A percentile compares a stretch with the other conserved stretches of the same genome.
These are phyloP conservation scores for Apocynum venetum DNA, from an alignment of 257 asterid species.

Conservation along the genomic window DNA sequence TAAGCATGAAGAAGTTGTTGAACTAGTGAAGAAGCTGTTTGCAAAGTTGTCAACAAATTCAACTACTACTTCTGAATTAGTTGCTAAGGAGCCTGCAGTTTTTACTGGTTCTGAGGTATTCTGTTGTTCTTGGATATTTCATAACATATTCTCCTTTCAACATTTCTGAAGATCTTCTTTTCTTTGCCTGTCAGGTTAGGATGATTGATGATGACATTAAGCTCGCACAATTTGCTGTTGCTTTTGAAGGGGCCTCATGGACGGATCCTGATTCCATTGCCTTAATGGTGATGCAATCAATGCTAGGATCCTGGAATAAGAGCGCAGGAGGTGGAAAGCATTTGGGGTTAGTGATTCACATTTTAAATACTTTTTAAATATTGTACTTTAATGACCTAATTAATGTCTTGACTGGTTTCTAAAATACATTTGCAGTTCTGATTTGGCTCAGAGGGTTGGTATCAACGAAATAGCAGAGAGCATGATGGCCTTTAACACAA, in stretches of 20 bases:
- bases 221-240: slow-evolving; percentile 78
- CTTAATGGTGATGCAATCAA: slow-evolving; percentile 78
- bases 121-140: slow-evolving; percentile 17
- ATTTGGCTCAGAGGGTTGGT: slow-evolving; percentile 65
- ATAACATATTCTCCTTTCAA: slow-evolving; percentile 10
- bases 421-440: slow-evolving; percentile 45
- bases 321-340: slow-evolving; percentile 75
- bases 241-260: slow-evolving; percentile 95
- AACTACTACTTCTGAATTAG: slow-evolving; percentile 56
- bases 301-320: slow-evolving; percentile 83
- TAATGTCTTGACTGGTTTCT: slow-evolving; percentile 18
- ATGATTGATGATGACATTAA: slow-evolving; percentile 75
- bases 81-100: slow-evolving; percentile 61
- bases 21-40: slow-evolving; percentile 58
- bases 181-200: slow-evolving; percentile 47
- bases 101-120: slow-evolving; percentile 93
- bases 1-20: slow-evolving; percentile 81
- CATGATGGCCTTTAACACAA: slow-evolving; percentile 88
- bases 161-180: slow-evolving; percentile 5
- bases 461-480: slow-evolving; percentile 79
- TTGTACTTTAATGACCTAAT: background rate
- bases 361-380: background rate
- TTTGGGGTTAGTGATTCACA: slow-evolving; percentile 58
- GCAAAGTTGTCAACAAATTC: slow-evolving; percentile 58
- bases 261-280: slow-evolving; percentile 87